Percentiles rank a stretch among this genome's conserved stretches.
These are phyloP conservation scores for Histomonas meleagridis DNA, from an alignment of 208 protist species.

Conservation along the genomic window DNA sequence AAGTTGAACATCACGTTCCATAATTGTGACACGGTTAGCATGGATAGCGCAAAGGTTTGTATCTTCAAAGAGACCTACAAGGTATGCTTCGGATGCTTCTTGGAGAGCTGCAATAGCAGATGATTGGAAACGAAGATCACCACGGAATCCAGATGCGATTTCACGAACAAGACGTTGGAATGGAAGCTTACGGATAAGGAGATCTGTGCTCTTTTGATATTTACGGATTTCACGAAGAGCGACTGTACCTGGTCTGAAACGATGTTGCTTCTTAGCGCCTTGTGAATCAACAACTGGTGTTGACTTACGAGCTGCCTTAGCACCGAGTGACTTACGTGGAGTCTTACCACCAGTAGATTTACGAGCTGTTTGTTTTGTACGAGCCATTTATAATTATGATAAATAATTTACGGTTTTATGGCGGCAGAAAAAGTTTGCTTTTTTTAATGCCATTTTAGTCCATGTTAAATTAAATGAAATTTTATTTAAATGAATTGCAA, in stretches of 20 bases:
- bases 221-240: constrained; percentile 91
- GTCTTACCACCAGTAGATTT: constrained; percentile 51
- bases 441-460: no score
- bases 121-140: constrained; percentile 74
- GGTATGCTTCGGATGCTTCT: constrained; percentile 85
- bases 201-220: constrained; percentile 91
- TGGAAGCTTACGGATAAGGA: constrained; percentile 91
- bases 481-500: no score
- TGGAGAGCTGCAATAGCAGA: constrained; percentile 78
- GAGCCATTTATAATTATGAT: constrained; percentile 45
- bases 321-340: constrained; percentile 62
- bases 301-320: constrained; percentile 83
- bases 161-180: constrained; percentile 97
- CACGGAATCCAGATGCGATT: constrained; percentile 82
- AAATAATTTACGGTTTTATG: no score
- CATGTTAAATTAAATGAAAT: no score
- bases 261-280: constrained; percentile 80
- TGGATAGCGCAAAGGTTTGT: constrained; percentile 91
- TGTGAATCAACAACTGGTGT: constrained; percentile 53
- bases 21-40: constrained; percentile 91
- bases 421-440: no score
- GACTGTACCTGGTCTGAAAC: constrained; percentile 92
- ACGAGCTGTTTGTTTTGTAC: constrained; percentile 50
- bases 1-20: constrained; percentile 93
- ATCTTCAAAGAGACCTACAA: constrained; percentile 72